Base-by-base conservation (phyloP, 768 basidiomycete species). In the Pholiota conissans region DNA sequence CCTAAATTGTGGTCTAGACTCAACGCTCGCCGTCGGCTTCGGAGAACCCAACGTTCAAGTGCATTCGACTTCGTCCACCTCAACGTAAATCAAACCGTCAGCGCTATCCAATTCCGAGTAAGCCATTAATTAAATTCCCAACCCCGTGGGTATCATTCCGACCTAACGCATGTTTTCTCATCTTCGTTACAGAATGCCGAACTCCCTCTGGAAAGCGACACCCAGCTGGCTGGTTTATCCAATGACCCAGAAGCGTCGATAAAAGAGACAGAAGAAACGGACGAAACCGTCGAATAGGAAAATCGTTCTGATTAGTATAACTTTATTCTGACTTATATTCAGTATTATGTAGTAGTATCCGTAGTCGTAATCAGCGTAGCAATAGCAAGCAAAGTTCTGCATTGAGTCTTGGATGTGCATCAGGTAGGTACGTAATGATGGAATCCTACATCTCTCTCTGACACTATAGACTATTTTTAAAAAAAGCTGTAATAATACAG, bases 21-120 rank as follows among this genome's bases (percentile, higher is more conserved):
- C 6, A 61, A 57, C 35, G 51, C 59, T 5, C 59, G 59, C 27
- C 53, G 46, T 20, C 35, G 45, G 16, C 37, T 61, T 11, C 55
- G 59, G 14, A 49, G 42, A 22, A 55, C 59, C 2, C 42, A 45
- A 24, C 52, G 55, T 13, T 29, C 55, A 3, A 39, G 50, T 13
- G 54, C 55, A 30, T 28, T 52, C 24, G 57, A 58, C n/a, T 47
- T 45, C 32, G 32, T 47, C 5, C 37, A 58, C 39, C 40, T 58
- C 29, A 45, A 37, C 26, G 32, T 58, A n/a, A 55, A 47, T 14
- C 48, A 51, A 30, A 52, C 50, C 14, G 39, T 52, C 46, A 52
- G 55, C 45, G 49, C 28, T 24, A 52, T 60, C 24, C 55, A 52
- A 29, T 51, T 60, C 40, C 47, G 30, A 30, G 49, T 52, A 30